Percentiles rank a stretch among this genome's conserved stretches.
Conservation (phyloP, 2,329 filamentous ascomycete species). For the Fusarium xylarioides region DNA sequence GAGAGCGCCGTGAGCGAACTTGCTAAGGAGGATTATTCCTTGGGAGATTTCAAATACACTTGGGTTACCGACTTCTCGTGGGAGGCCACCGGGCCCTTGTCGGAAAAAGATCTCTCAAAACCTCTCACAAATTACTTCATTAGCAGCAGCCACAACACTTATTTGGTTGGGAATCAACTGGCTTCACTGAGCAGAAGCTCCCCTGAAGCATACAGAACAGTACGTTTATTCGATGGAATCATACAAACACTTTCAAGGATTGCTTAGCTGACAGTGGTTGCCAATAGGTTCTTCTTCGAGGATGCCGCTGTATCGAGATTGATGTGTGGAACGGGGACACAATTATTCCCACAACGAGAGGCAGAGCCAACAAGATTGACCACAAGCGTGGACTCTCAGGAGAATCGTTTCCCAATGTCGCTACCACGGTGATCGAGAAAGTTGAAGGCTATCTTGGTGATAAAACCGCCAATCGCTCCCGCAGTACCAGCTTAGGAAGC, state of each 20-base stretch:
- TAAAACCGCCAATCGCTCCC: constrained; percentile 47
- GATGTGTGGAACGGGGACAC: constrained; percentile 88
- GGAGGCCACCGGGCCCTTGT: constrained; percentile 55
- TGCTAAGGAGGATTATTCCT: constrained; percentile 54
- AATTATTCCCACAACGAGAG: constrained; percentile 46
- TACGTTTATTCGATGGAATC: constrained; percentile 52
- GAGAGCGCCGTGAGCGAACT: constrained; percentile 41
- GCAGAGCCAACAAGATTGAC: constrained; percentile 52
- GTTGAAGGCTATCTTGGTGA: constrained; percentile 48
- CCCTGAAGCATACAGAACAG: constrained; percentile 79
- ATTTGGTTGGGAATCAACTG: constrained; percentile 86
- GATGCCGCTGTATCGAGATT: constrained; percentile 92
- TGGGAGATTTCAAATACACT: constrained; percentile 60
- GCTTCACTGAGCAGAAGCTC: constrained; percentile 72
- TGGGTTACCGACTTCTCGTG: constrained; percentile 57
- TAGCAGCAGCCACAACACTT: constrained; percentile 95
- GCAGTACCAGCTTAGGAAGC: constrained; percentile 53
- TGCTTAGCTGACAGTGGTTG: background rate
- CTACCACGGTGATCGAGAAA: constrained; percentile 52
- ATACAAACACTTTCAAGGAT: background rate
- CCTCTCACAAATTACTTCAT: constrained; percentile 92
- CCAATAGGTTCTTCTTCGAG: constrained; percentile 72
- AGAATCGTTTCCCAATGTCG: constrained; percentile 56
- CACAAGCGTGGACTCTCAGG: constrained; percentile 60
- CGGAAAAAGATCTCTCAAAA: constrained; percentile 66